These are phyloP conservation scores for Fusarium buharicum DNA, from an alignment of 2,329 filamentous ascomycete species.

Conservation along the genomic window DNA sequence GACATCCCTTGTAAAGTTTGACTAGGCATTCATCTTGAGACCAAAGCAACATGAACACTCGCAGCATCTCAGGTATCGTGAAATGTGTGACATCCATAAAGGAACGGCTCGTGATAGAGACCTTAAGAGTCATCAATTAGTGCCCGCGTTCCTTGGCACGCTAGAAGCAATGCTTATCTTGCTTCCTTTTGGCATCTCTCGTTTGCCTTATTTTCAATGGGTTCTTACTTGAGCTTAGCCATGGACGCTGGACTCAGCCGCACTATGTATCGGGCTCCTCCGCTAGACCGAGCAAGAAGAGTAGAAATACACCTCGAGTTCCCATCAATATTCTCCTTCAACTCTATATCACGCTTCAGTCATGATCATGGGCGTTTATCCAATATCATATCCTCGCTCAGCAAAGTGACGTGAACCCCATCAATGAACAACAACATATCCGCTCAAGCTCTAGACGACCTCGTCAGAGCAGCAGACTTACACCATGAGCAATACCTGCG, in stretches of 20 bases:
- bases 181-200: constrained; percentile 18
- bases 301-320: constrained; percentile 34
- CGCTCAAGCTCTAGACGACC: constrained; percentile 48
- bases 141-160: constrained; percentile 25
- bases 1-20: too few species aligned
- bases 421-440: constrained; percentile 37
- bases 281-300: constrained; percentile 29
- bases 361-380: constrained; percentile 14
- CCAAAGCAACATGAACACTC: too few species aligned
- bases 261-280: constrained; percentile 38
- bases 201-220: constrained; percentile 16
- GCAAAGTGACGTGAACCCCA: constrained; percentile 20
- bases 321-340: constrained; percentile 3
- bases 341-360: not conserved
- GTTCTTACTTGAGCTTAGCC: constrained; percentile 11
- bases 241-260: constrained; percentile 41
- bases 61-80: not conserved
- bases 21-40: too few species aligned
- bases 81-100: constrained; percentile 7
- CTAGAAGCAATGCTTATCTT: constrained; percentile 36
- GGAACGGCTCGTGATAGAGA: not conserved
- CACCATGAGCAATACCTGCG: constrained; percentile 51
- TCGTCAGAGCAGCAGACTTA: constrained; percentile 49
- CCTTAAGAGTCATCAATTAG: constrained; percentile 12
- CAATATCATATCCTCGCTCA: constrained; percentile 4